phyloP scores from a whole-genome alignment of 1,284 basidiomycete species.

The Tremellales sp. region DNA sequence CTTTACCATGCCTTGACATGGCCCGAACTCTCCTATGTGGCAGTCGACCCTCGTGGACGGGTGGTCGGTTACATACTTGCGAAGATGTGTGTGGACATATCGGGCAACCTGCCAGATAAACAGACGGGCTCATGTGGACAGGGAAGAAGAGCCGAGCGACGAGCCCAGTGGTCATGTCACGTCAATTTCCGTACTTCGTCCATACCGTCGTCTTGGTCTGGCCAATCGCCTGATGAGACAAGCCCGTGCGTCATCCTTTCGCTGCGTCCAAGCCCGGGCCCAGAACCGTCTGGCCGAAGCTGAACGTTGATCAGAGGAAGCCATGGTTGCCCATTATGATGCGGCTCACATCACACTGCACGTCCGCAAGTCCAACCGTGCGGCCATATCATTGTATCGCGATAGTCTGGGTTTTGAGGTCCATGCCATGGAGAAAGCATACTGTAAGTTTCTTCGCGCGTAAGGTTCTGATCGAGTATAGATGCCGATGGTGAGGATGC shows the following conservation, averaged over 20 bases:
- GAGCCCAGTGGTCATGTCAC: constrained; percentile 79
- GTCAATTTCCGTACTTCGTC: constrained; percentile 80
- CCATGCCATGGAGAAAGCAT: constrained; percentile 69
- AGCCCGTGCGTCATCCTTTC: constrained; percentile 59
- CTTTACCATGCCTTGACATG: constrained; percentile 84
- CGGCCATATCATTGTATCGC: constrained; percentile 75
- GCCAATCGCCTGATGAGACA: constrained; percentile 84
- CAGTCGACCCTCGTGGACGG: constrained; percentile 80
- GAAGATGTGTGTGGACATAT: too few species aligned
- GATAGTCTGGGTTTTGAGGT: constrained; percentile 78
- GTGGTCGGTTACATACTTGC: constrained; percentile 93
- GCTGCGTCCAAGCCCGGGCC: neutral
- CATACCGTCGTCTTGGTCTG: constrained; percentile 76
- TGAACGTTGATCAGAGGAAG: constrained; percentile 58
- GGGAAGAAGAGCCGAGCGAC: constrained; percentile 65
- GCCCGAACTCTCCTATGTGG: constrained; percentile 92
- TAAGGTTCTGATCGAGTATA: constrained; percentile 33
- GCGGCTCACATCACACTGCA: constrained; percentile 76
- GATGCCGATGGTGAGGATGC: constrained; percentile 92
- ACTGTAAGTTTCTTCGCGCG: constrained; percentile 61
- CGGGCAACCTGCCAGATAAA: constrained; percentile 19
- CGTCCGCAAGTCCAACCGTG: constrained; percentile 80
- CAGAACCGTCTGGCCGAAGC: neutral
- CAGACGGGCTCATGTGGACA: constrained; percentile 34
- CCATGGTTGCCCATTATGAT: constrained; percentile 76